Percentiles rank a stretch among this genome's conserved stretches.
Evolutionary conservation across 2,329 filamentous ascomycete genomes (phyloP).

Genomic region (Trichophyton equinum): DNA sequence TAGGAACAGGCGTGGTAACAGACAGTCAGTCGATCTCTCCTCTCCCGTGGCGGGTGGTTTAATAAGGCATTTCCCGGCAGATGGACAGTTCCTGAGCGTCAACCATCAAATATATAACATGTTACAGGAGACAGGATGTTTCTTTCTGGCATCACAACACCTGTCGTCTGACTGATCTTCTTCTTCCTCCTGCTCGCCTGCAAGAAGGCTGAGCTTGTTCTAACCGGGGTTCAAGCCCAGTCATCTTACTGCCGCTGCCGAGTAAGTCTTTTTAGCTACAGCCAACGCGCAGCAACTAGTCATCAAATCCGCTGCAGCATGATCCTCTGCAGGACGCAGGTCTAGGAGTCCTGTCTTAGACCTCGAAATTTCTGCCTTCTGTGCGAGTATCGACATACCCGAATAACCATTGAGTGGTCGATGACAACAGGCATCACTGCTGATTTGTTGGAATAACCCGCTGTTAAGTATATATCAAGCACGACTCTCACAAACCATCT

Average conservation of each 20-base stretch:
- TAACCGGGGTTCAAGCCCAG: background rate
- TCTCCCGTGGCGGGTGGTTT: background rate
- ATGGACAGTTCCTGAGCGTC: background rate
- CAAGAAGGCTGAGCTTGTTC: background rate
- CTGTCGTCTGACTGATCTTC: background rate
- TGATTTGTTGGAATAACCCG: background rate
- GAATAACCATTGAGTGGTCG: background rate
- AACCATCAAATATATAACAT: background rate
- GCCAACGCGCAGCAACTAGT: background rate
- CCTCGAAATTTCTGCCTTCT: background rate
- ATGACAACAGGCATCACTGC: background rate
- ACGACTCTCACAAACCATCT: background rate
- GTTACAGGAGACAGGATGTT: background rate
- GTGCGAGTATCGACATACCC: background rate
- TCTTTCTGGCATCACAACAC: background rate
- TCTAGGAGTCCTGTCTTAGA: background rate
- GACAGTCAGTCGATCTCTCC: background rate
- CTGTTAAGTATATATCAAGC: background rate
- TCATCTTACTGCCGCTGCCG: background rate
- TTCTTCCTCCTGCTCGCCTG: background rate
- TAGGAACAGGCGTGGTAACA: background rate
- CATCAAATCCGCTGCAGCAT: background rate
- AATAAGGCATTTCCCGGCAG: background rate
- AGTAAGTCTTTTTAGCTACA: background rate
- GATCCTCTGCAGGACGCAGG: background rate